A percentile compares a stretch with the other conserved stretches of the same genome.
Conservation (phyloP, 2,329 filamentous ascomycete genomes). For the Colletotrichum abscissum region DNA sequence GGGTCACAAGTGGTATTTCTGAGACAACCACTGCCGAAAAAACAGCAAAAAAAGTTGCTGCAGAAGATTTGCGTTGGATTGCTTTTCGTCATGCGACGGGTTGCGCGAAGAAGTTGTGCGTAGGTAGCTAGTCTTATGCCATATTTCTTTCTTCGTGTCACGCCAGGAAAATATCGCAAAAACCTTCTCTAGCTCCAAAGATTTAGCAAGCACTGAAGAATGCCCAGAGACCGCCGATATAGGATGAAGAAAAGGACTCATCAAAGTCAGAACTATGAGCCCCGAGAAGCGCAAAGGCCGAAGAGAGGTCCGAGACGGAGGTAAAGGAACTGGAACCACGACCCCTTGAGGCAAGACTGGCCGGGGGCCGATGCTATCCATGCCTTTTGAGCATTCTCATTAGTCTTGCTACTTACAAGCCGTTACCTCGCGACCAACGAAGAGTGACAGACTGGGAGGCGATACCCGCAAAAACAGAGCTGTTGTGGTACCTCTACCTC, state of each 20-base stretch:
- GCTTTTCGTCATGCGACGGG: neutral
- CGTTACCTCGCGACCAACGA: neutral
- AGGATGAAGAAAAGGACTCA: conserved; percentile 31
- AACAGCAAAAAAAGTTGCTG: conserved; percentile 10
- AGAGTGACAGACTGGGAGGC: neutral
- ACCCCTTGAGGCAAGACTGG: neutral
- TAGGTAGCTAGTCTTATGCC: neutral
- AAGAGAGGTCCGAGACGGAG: conserved; percentile 28
- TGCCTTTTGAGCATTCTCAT: neutral
- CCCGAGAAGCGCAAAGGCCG: conserved; percentile 18
- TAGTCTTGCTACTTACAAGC: conserved; percentile 25
- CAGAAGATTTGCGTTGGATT: conserved; percentile 23
- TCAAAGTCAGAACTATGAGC: neutral
- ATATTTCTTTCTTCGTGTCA: neutral
- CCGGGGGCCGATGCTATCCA: conserved; percentile 21
- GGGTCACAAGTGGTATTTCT: conserved; percentile 9
- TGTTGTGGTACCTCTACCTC: conserved; percentile 25
- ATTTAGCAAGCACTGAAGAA: neutral
- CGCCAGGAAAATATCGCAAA: neutral
- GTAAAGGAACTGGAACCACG: neutral
- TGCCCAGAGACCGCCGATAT: conserved; percentile 20
- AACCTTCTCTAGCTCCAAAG: neutral
- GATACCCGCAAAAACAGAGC: conserved; percentile 8
- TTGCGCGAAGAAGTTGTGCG: neutral
- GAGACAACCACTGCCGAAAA: conserved; percentile 20